Percentiles rank a stretch among this genome's conserved stretches.
Conservation (phyloP, 768 basidiomycete genomes). For the Asterophora parasitica region DNA sequence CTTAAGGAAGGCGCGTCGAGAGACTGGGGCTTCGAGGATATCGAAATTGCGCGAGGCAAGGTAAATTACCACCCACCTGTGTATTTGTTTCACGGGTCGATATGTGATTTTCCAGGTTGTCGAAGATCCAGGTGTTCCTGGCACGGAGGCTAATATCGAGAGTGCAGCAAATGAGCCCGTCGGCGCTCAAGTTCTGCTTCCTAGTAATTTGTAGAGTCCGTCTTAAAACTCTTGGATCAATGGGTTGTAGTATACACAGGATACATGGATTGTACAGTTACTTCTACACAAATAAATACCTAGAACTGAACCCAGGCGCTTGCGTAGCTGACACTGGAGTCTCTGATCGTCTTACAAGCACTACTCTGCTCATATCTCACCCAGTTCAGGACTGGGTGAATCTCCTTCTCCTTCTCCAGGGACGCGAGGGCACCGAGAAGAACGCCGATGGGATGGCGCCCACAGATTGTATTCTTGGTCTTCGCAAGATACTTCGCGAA, state of each 20-base stretch:
- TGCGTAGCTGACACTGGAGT: constrained; percentile 96
- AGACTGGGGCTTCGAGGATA: constrained; percentile 82
- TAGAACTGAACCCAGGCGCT: constrained; percentile 78
- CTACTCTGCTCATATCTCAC: constrained; percentile 94
- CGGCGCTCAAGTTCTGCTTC: constrained; percentile 42
- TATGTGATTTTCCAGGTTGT: constrained; percentile 45
- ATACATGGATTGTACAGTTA: constrained; percentile 3
- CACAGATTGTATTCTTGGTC: constrained; percentile 96
- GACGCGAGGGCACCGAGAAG: constrained; percentile 70
- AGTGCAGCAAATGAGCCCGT: constrained; percentile 40
- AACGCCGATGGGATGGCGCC: constrained; percentile 92
- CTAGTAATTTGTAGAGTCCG: constrained; percentile 31
- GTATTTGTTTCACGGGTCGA: not conserved
- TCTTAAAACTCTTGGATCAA: not conserved
- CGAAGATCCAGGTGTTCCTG: constrained; percentile 65
- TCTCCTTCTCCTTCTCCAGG: constrained; percentile 41
- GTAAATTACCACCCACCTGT: constrained; percentile 26
- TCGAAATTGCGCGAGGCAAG: constrained; percentile 55
- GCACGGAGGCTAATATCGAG: constrained; percentile 47
- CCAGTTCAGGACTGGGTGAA: constrained; percentile 57
- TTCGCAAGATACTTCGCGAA: constrained; percentile 65
- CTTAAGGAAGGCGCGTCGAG: constrained; percentile 53
- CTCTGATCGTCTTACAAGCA: constrained; percentile 56
- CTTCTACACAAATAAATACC: constrained; percentile 1
- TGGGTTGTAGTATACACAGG: no score